Evolutionary conservation across 257 asterid genomes (phyloP), one percentile per base, ranked within the genome.

Genomic region (Haberlea rhodopensis): DNA sequence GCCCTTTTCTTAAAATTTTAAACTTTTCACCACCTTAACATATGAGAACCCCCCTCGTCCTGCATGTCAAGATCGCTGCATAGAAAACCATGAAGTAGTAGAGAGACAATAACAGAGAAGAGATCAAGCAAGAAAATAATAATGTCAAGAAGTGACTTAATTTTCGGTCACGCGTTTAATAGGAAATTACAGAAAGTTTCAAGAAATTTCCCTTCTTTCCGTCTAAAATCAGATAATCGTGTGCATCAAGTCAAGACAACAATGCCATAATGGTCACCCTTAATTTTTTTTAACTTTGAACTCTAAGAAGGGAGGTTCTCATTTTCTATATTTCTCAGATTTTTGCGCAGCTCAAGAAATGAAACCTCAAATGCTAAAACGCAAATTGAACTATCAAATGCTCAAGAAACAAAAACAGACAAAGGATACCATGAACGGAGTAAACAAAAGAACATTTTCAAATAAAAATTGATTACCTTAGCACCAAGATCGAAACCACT

Each of bases 331-430:
- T 37, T 25, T 15, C 8, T 3, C 51, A 16, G 15, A 1, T 59
- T 32, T 4, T 27, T 43, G 54, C 34, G 23, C n/a, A 43, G 54
- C n/a, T 24, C 67, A 34, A 54, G 29, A 9, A 24, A 48, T 21
- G 54, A 60, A n/a, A 28, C 46, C 16, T 13, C 56, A 54, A 7
- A 18, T 58, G 26, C 24, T 26, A 3, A 19, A 54, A 52, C 48
- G 1, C 23, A 1, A 5, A 29, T 23, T 16, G 29, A 70, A 28
- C 31, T 28, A 52, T 20, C 16, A 9, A 46, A 45, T 63, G 68
- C 66, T 75, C 54, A 66, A 65, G 49, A 66, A 70, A 24, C 31
- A 8, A 48, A 65, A 32, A 60, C 21, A 45, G 57, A 22, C 7
- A 59, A 64, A 67, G 54, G 66, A 60, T 59, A 49, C 19, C 6